A percentile compares a stretch with the other conserved stretches of the same genome.
Conservation (phyloP, 2,329 filamentous ascomycete genomes). For the Trichoderma hamatum region DNA sequence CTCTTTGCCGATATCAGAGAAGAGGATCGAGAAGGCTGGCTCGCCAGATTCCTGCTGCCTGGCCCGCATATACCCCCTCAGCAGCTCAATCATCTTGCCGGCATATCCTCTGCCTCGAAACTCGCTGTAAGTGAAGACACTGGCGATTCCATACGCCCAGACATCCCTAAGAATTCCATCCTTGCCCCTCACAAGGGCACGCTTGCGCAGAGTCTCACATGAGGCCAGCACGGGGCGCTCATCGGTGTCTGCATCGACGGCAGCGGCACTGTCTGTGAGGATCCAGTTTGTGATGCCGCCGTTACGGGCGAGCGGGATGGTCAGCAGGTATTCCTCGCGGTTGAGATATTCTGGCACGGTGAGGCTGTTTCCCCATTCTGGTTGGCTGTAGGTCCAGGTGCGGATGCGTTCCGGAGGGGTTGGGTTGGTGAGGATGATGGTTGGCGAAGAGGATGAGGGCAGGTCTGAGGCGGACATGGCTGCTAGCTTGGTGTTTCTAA, state of each 20-base stretch:
- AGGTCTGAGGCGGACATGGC: slow-evolving; percentile 26
- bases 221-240: slow-evolving; percentile 61
- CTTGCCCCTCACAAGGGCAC: slow-evolving; percentile 50
- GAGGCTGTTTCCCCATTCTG: slow-evolving; percentile 63
- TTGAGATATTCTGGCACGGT: slow-evolving; percentile 58
- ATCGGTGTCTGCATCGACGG: slow-evolving; percentile 35
- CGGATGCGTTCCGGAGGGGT: slow-evolving; percentile 56
- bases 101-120: slow-evolving; percentile 77
- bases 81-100: slow-evolving; percentile 70
- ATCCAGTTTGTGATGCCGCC: slow-evolving; percentile 67
- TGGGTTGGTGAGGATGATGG: slow-evolving; percentile 54
- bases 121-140: slow-evolving; percentile 73
- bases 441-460: slow-evolving; percentile 32
- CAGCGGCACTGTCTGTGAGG: slow-evolving; percentile 51
- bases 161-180: slow-evolving; percentile 51
- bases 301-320: slow-evolving; percentile 59
- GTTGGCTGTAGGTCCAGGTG: slow-evolving; percentile 60
- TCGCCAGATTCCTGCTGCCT: slow-evolving; percentile 38
- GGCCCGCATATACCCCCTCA: slow-evolving; percentile 51
- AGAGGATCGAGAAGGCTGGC: slow-evolving; percentile 73
- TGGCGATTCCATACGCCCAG: slow-evolving; percentile 73
- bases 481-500: neutral
- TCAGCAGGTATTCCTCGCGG: slow-evolving; percentile 61
- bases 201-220: slow-evolving; percentile 67
- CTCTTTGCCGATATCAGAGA: slow-evolving; percentile 80